These are phyloP conservation scores for Lepiota subincarnata DNA, from an alignment of 768 basidiomycete genomes.

Conservation along the genomic window DNA sequence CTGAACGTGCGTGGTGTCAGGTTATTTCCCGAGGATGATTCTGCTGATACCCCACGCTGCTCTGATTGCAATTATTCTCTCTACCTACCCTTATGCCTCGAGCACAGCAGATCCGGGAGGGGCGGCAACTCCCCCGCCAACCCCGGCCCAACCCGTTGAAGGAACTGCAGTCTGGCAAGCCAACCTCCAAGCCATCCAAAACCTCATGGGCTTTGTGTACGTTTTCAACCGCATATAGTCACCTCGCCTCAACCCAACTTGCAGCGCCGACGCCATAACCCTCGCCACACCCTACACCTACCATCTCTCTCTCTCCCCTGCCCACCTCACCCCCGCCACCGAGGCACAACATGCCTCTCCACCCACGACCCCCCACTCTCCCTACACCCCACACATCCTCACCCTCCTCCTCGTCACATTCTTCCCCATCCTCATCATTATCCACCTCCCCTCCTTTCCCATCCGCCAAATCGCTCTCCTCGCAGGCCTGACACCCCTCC, in stretches of 20 bases:
- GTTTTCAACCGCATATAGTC: conserved; percentile 22
- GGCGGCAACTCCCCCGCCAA: conserved; percentile 17
- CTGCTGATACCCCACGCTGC: conserved; percentile 65
- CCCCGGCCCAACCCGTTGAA: conserved; percentile 42
- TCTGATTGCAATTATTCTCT: conserved; percentile 62
- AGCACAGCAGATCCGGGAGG: conserved; percentile 7
- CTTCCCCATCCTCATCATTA: conserved; percentile 44
- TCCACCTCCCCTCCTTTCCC: conserved; percentile 45
- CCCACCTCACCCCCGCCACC: conserved; percentile 26
- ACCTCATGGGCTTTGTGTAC: conserved; percentile 82
- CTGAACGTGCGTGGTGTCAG: conserved; percentile 31
- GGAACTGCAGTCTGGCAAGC: conserved; percentile 79
- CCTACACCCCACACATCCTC: conserved; percentile 52
- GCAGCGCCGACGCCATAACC: conserved; percentile 62
- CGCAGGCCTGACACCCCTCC: conserved; percentile 47
- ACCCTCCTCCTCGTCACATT: conserved; percentile 43
- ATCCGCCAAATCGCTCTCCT: conserved; percentile 43
- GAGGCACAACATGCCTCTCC: conserved; percentile 16
- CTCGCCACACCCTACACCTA: conserved; percentile 45
- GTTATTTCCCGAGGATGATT: conserved; percentile 70
- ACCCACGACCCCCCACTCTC: conserved; percentile 25
- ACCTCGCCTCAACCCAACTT: not conserved
- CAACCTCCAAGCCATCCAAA: conserved; percentile 87
- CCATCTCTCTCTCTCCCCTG: conserved; percentile 46
- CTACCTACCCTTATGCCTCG: conserved; percentile 51